Conservation (phyloP, 2,329 filamentous ascomycete species). For the Arthrobotrys entomopaga region DNA sequence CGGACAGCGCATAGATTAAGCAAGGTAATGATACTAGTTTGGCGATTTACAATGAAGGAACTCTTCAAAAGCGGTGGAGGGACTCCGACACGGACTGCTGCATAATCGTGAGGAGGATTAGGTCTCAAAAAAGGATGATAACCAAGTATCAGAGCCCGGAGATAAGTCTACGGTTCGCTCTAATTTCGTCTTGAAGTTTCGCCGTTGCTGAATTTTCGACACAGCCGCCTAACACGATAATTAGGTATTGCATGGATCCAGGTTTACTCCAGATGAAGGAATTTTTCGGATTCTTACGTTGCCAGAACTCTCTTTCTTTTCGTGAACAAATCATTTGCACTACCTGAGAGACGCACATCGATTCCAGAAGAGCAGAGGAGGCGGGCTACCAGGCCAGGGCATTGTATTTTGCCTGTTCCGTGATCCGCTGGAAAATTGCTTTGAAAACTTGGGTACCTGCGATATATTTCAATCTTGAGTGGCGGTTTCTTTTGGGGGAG, state of each 20-base stretch:
- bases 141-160: constrained; percentile 13
- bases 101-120: constrained; percentile 8
- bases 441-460: background rate
- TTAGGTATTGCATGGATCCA: no score
- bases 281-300: constrained; percentile 29
- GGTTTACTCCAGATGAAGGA: background rate
- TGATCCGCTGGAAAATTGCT: background rate
- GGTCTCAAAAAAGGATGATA: background rate
- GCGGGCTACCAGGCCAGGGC: background rate
- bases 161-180: constrained; percentile 24
- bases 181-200: constrained; percentile 12
- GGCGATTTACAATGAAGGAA: constrained; percentile 15
- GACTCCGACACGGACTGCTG: constrained; percentile 29
- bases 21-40: no score
- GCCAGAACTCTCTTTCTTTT: constrained; percentile 11
- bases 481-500: background rate
- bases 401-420: background rate
- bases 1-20: constrained; percentile 18
- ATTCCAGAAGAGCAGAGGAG: constrained; percentile 7
- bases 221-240: constrained; percentile 14
- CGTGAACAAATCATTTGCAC: constrained; percentile 10
- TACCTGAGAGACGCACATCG: constrained; percentile 22
- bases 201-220: constrained; percentile 15
- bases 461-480: background rate
- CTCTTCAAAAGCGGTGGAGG: constrained; percentile 26